Percentiles rank a stretch among this genome's conserved stretches.
phyloP scores from a whole-genome alignment of 1,284 basidiomycete species.

The Retiboletus flavoniger region DNA sequence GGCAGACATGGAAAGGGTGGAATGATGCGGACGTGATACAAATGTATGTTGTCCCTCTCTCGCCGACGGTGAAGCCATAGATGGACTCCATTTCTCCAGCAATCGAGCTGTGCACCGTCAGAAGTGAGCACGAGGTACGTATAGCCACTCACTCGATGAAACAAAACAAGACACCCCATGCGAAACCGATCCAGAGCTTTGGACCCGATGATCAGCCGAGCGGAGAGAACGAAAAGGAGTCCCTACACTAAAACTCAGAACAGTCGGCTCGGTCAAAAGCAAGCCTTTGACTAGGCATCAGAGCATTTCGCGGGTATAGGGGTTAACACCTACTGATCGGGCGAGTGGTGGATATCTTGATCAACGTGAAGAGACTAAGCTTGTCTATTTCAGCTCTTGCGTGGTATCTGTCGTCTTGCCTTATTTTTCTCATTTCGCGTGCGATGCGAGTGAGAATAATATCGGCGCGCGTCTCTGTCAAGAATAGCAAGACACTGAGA shows the following conservation, averaged over 20 bases:
- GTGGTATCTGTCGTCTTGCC: slow-evolving; percentile 48
- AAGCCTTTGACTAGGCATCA: slow-evolving; percentile 39
- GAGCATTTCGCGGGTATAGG: not conserved
- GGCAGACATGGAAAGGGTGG: not conserved
- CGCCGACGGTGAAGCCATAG: slow-evolving; percentile 51
- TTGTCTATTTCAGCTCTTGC: slow-evolving; percentile 51
- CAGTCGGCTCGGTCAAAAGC: slow-evolving; percentile 60
- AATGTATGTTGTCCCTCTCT: slow-evolving; percentile 51
- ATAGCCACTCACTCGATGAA: slow-evolving; percentile 45
- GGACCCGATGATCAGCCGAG: slow-evolving; percentile 3
- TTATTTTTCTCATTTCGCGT: slow-evolving; percentile 44
- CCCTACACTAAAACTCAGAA: slow-evolving; percentile 53
- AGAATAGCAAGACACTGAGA: slow-evolving; percentile 36
- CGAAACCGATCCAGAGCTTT: slow-evolving; percentile 59
- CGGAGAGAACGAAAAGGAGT: not conserved
- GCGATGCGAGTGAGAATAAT: slow-evolving; percentile 49
- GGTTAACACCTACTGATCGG: slow-evolving; percentile 43
- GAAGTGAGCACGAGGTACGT: not conserved
- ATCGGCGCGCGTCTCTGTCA: slow-evolving; percentile 48
- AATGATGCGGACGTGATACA: slow-evolving; percentile 43
- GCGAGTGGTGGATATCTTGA: slow-evolving; percentile 52
- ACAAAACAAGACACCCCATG: slow-evolving; percentile 64
- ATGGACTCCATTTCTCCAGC: slow-evolving; percentile 50
- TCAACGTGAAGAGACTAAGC: slow-evolving; percentile 42
- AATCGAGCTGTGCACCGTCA: slow-evolving; percentile 41